These are phyloP conservation scores for Citrus sinensis DNA, from an alignment of 345 rosid genomes.

Conservation along the genomic window DNA sequence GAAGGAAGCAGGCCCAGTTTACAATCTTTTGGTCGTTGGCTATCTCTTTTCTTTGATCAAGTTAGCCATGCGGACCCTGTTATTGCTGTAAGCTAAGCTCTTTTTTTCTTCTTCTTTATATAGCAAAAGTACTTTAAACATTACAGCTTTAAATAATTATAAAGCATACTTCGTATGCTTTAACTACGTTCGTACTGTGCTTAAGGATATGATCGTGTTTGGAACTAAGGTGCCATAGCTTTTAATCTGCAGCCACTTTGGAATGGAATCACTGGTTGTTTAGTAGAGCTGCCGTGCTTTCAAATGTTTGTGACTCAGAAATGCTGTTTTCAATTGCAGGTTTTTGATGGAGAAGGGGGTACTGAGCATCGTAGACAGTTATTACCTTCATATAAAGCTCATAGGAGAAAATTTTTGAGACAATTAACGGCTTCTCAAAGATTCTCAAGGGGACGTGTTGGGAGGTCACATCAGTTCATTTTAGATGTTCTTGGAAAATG, in stretches of 20 bases:
- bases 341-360: conserved; percentile 81
- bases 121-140: not conserved
- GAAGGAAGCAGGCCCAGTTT: conserved; percentile 78
- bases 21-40: conserved; percentile 65
- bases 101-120: not conserved
- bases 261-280: not conserved
- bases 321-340: conserved; percentile 41
- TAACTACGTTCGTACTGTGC: not conserved
- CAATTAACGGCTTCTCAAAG: conserved; percentile 31
- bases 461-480: conserved; percentile 42
- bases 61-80: conserved; percentile 81
- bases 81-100: conserved; percentile 60
- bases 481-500: conserved; percentile 63
- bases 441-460: conserved; percentile 29
- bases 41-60: conserved; percentile 79
- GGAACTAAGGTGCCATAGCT: not conserved
- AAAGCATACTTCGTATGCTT: not conserved
- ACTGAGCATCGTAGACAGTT: conserved; percentile 58
- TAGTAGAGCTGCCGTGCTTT: not conserved
- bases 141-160: not conserved
- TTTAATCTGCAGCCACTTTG: not conserved
- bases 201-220: not conserved
- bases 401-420: conserved; percentile 44
- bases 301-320: not conserved
- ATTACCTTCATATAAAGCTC: conserved; percentile 86